Conservation (phyloP, 257 asterid genomes). For the Penstemon newberryi region DNA sequence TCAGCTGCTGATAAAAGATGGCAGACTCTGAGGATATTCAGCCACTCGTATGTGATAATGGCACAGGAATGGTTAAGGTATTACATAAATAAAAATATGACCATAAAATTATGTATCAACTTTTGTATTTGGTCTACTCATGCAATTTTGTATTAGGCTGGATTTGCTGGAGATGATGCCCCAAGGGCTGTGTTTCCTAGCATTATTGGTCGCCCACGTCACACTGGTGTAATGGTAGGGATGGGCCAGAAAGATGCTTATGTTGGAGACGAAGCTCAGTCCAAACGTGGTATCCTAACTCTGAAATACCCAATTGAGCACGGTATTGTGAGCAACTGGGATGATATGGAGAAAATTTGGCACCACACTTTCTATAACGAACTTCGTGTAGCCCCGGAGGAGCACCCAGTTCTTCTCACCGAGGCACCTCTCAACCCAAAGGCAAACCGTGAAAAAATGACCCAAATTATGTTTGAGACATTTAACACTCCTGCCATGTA, state of each 20-base stretch:
- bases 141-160: slow-evolving; percentile 9
- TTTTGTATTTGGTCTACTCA: background rate
- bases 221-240: slow-evolving; percentile 25
- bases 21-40: slow-evolving; percentile 31
- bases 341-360: background rate
- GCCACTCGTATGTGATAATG: slow-evolving; percentile 19
- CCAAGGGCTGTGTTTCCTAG: slow-evolving; percentile 27
- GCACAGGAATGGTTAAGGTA: slow-evolving; percentile 26
- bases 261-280: slow-evolving; percentile 4
- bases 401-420: background rate
- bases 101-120: background rate
- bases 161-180: slow-evolving; percentile 32
- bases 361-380: slow-evolving; percentile 1
- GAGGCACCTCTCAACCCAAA: slow-evolving; percentile 4
- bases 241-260: background rate
- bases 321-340: slow-evolving; percentile 1
- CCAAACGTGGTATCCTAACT: background rate
- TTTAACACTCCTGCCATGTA: slow-evolving; percentile 1
- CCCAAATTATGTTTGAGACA: slow-evolving; percentile 2
- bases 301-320: slow-evolving; percentile 1
- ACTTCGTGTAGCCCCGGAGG: slow-evolving; percentile 5
- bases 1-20: background rate
- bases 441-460: background rate
- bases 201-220: slow-evolving; percentile 25
- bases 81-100: background rate